Conservation (phyloP, 2,329 filamentous ascomycete species). For the Sporothrix luriei region DNA sequence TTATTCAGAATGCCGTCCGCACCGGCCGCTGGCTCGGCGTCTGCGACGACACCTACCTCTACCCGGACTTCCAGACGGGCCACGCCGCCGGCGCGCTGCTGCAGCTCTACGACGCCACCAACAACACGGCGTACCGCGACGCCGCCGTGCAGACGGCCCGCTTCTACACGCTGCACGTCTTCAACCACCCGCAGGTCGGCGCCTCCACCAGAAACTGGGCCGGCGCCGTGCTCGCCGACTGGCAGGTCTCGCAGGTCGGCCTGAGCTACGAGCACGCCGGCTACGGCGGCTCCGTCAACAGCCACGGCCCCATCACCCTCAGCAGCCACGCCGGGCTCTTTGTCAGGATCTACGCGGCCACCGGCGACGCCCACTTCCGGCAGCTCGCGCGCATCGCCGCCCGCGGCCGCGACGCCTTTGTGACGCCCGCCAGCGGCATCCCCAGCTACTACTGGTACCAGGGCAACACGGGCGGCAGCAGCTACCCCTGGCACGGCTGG, state of each 20-base stretch:
- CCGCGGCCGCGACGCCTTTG: constrained; percentile 33
- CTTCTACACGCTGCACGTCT: constrained; percentile 34
- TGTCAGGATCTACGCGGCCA: constrained; percentile 31
- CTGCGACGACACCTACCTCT: constrained; percentile 32
- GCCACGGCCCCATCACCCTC: constrained; percentile 31
- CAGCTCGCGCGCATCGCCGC: constrained; percentile 31
- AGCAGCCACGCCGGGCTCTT: constrained; percentile 32
- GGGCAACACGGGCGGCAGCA: constrained; percentile 32
- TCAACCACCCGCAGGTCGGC: constrained; percentile 32
- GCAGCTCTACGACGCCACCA: constrained; percentile 31
- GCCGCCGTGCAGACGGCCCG: constrained; percentile 29
- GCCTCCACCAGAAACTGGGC: constrained; percentile 14
- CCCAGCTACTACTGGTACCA: constrained; percentile 33
- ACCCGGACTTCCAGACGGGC: constrained; percentile 30
- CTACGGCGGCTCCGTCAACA: constrained; percentile 29
- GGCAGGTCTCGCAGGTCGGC: constrained; percentile 32
- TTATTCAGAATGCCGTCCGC: constrained; percentile 24
- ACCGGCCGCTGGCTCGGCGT: constrained; percentile 34
- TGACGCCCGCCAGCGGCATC: constrained; percentile 31
- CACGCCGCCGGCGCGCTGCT: constrained; percentile 30
- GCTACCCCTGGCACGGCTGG: constrained; percentile 34
- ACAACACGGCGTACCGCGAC: constrained; percentile 24
- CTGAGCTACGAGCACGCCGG: constrained; percentile 33
- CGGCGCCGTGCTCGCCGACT: constrained; percentile 28
- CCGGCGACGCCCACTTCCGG: constrained; percentile 29